Percentiles rank a stretch among this genome's conserved stretches.
Evolutionary conservation across 1,284 basidiomycete species (phyloP).

Genomic region (Grifola frondosa): DNA sequence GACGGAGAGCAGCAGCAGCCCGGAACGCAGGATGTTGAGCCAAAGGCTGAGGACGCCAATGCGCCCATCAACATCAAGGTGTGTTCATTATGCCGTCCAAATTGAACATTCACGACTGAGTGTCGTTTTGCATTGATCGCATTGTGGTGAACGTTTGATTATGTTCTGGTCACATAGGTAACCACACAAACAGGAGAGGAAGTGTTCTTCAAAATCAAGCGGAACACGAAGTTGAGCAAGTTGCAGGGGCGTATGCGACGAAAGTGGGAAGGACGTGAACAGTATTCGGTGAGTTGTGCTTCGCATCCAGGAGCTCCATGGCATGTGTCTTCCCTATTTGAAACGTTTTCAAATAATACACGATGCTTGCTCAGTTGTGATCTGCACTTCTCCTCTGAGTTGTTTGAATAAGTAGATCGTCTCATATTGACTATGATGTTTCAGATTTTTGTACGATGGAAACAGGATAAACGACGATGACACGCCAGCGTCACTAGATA

Average conservation of each 20-base stretch:
- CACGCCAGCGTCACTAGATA: slow-evolving; percentile 78
- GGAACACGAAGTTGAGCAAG: slow-evolving; percentile 91
- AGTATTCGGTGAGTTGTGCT: slow-evolving; percentile 74
- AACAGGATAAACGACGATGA: slow-evolving; percentile 80
- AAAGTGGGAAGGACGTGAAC: slow-evolving; percentile 86
- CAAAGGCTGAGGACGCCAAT: slow-evolving; percentile 59
- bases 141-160: slow-evolving; percentile 1
- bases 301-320: background rate
- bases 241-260: slow-evolving; percentile 89
- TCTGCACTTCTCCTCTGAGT: background rate
- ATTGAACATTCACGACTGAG: no score
- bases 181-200: slow-evolving; percentile 81
- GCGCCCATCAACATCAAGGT: slow-evolving; percentile 86
- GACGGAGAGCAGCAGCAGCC: slow-evolving; percentile 52
- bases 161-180: slow-evolving; percentile 47
- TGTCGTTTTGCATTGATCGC: background rate
- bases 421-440: no score
- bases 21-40: slow-evolving; percentile 49
- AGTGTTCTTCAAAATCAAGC: slow-evolving; percentile 98
- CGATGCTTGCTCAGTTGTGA: no score
- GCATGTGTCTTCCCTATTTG: no score
- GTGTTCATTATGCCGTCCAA: slow-evolving; percentile 17
- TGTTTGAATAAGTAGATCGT: background rate
- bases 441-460: slow-evolving; percentile 87
- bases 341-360: no score